phyloP scores from a whole-genome alignment of 192 early-diverging fungal species.

The Anaeromyces robustus region DNA sequence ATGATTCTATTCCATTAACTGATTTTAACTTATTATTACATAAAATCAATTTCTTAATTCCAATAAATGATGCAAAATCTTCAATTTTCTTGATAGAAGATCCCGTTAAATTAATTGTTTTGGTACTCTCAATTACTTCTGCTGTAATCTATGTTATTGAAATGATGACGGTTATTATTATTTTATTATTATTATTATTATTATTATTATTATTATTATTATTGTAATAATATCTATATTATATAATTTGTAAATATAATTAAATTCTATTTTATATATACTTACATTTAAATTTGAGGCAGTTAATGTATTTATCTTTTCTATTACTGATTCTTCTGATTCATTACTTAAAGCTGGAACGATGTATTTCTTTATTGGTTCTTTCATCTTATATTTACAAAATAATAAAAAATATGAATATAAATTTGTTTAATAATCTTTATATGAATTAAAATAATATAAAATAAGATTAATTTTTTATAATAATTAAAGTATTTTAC shows the following conservation, averaged over 20 bases:
- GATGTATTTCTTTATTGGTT: neutral
- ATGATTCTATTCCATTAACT: neutral
- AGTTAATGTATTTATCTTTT: neutral
- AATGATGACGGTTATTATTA: too few species aligned
- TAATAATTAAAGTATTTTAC: too few species aligned
- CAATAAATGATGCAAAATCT: neutral
- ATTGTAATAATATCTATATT: too few species aligned
- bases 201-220: too few species aligned
- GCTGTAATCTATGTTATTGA: neutral
- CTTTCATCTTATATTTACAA: neutral
- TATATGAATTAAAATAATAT: too few species aligned
- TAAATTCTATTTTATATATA: too few species aligned
- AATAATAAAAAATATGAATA: too few species aligned
- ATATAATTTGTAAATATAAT: too few species aligned
- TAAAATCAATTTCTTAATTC: neutral
- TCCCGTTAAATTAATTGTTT: neutral
- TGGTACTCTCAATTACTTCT: neutral
- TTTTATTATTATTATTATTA: too few species aligned
- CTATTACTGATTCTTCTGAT: neutral
- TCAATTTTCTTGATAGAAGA: neutral
- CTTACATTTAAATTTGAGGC: neutral
- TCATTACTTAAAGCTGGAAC: neutral
- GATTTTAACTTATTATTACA: neutral
- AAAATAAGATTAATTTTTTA: too few species aligned
- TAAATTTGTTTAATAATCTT: too few species aligned